Conservation (phyloP, 768 basidiomycete species). For the Hypsizygus marmoreus region DNA sequence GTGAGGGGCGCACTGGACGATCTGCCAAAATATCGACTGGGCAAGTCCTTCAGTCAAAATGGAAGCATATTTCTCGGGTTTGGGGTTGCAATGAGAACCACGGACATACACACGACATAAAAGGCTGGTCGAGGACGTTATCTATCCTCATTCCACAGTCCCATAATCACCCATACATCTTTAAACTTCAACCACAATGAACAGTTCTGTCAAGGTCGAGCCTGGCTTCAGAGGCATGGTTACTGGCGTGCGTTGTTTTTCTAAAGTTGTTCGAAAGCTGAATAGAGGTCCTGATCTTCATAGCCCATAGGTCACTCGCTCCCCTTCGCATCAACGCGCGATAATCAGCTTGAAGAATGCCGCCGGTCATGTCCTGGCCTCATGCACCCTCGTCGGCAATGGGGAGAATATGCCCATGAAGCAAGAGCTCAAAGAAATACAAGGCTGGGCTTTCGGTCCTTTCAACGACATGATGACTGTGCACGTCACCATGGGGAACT, state of each 20-base stretch:
- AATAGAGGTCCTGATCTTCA: neutral
- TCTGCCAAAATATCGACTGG: too few relatives aligned
- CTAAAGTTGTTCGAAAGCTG: too few relatives aligned
- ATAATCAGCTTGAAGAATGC: slow-evolving; percentile 1
- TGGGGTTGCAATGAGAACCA: too few relatives aligned
- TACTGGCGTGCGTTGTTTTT: slow-evolving; percentile 4
- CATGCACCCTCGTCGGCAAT: slow-evolving; percentile 5
- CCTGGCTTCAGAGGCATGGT: slow-evolving; percentile 8
- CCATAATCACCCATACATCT: neutral
- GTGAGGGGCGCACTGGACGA: too few relatives aligned
- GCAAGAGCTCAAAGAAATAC: slow-evolving; percentile 3
- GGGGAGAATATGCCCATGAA: slow-evolving; percentile 5
- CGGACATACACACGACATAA: too few relatives aligned
- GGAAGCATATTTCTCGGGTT: too few relatives aligned
- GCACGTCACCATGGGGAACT: slow-evolving; percentile 4
- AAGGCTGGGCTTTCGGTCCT: slow-evolving; percentile 11
- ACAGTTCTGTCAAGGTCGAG: slow-evolving; percentile 1
- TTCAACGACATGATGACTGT: slow-evolving; percentile 5
- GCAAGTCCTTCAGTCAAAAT: too few relatives aligned
- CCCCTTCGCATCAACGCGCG: slow-evolving; percentile 10
- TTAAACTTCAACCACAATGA: slow-evolving; percentile 3
- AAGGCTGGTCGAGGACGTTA: neutral
- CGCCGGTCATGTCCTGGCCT: slow-evolving; percentile 1
- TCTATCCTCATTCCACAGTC: neutral
- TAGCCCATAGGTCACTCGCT: neutral